Conservation (phyloP, 805 yeast species). For the Blastobotrys parvus region DNA sequence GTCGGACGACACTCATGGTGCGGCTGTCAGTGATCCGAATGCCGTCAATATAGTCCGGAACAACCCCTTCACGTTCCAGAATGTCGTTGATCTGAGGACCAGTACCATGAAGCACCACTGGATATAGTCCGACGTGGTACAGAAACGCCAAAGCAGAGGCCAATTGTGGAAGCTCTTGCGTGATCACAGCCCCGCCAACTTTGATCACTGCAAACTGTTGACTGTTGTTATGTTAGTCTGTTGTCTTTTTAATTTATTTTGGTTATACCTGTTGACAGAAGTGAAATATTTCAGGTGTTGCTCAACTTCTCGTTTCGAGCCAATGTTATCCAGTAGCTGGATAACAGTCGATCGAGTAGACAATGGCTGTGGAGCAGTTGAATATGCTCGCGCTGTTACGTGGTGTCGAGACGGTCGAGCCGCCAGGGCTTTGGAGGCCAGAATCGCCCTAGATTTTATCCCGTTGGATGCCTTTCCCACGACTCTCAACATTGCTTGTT, state of each 20-base stretch:
- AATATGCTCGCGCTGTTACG: neutral
- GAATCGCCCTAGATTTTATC: neutral
- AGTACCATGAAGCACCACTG: conserved; percentile 95
- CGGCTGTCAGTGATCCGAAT: conserved; percentile 90
- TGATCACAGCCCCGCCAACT: conserved; percentile 98
- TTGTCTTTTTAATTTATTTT: no score
- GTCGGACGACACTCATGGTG: conserved; percentile 94
- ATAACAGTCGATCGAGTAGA: conserved; percentile 89
- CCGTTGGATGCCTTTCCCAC: neutral
- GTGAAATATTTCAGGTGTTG: conserved; percentile 95
- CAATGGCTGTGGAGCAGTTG: conserved; percentile 8
- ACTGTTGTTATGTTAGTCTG: no score
- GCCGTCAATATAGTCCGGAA: conserved; percentile 93
- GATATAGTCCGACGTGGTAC: conserved; percentile 95
- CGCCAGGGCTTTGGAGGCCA: neutral
- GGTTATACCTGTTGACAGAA: conserved; percentile 70
- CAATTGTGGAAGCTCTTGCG: conserved; percentile 84
- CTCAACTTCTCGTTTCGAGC: conserved; percentile 96
- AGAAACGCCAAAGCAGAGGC: conserved; percentile 94
- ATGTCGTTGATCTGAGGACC: conserved; percentile 98
- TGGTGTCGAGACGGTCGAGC: neutral
- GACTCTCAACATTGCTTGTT: conserved; percentile 3
- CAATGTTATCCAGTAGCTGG: conserved; percentile 89
- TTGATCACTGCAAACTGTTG: conserved; percentile 98
- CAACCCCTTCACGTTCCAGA: conserved; percentile 88